Percentiles rank a stretch among this genome's conserved stretches.
These are phyloP conservation scores for Evernia prunastri DNA, from an alignment of 495 filamentous ascomycete species.

Conservation along the genomic window DNA sequence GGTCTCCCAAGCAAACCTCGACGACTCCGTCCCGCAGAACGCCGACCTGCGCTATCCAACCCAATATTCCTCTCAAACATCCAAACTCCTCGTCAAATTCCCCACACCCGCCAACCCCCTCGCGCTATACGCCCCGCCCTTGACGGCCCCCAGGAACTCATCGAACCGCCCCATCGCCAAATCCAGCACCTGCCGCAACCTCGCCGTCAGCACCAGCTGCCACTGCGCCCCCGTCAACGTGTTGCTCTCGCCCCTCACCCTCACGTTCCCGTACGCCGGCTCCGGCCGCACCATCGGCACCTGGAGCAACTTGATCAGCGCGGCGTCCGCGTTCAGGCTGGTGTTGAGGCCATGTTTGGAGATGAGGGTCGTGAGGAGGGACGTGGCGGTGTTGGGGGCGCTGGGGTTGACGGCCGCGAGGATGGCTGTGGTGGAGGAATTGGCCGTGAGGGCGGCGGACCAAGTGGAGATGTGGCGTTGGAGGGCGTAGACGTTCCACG, in stretches of 20 bases:
- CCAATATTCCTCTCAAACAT: background rate
- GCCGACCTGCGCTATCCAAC: background rate
- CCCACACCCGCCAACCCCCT: slow-evolving; percentile 13
- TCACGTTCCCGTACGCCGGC: background rate
- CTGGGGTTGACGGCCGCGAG: background rate
- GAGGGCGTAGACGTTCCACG: slow-evolving; percentile 16
- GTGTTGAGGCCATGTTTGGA: slow-evolving; percentile 42
- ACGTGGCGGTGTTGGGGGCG: slow-evolving; percentile 26
- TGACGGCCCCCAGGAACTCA: background rate
- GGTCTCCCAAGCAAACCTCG: background rate
- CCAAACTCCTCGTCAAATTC: background rate
- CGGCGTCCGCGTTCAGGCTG: slow-evolving; percentile 35
- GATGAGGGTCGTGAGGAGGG: slow-evolving; percentile 31
- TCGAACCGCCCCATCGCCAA: slow-evolving; percentile 10
- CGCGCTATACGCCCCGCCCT: slow-evolving; percentile 10
- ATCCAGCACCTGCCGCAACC: background rate
- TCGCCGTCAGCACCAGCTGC: background rate
- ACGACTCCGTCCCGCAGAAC: background rate
- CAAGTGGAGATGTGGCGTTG: slow-evolving; percentile 18
- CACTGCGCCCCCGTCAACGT: background rate
- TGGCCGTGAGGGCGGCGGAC: slow-evolving; percentile 13
- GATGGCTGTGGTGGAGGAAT: slow-evolving; percentile 13
- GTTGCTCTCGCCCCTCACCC: background rate
- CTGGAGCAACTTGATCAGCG: slow-evolving; percentile 13
- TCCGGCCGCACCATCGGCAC: background rate